These are phyloP conservation scores for Coelastrella sp. DNA, from an alignment of 139 green algal genomes.

Conservation along the genomic window DNA sequence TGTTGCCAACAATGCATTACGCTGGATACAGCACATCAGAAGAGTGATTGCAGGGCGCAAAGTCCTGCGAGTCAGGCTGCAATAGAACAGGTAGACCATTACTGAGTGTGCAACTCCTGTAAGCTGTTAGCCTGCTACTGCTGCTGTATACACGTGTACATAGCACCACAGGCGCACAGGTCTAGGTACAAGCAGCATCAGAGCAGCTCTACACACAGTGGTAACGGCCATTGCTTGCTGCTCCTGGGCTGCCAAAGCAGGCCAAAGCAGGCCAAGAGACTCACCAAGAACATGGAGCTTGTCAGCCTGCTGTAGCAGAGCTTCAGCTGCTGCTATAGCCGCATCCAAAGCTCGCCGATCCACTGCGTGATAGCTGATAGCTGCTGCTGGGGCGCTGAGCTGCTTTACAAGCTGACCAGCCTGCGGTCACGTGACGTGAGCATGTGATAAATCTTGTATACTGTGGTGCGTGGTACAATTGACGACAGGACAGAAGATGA, in stretches of 20 bases:
- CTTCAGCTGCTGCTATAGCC: neutral
- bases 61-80: too few relatives aligned
- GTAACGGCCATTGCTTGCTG: neutral
- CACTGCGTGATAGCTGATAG: constrained; percentile 9
- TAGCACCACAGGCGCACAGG: too few relatives aligned
- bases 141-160: too few relatives aligned
- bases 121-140: neutral
- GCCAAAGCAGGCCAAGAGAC: too few relatives aligned
- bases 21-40: too few relatives aligned
- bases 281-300: constrained; percentile 11
- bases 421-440: neutral
- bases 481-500: neutral
- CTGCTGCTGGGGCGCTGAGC: constrained; percentile 33
- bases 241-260: too few relatives aligned
- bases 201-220: too few relatives aligned
- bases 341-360: neutral
- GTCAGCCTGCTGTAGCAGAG: constrained; percentile 2
- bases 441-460: neutral
- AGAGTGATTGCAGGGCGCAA: too few relatives aligned
- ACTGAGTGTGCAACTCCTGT: neutral
- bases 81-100: too few relatives aligned
- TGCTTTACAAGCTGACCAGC: constrained; percentile 7
- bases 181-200: too few relatives aligned
- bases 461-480: neutral
- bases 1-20: too few relatives aligned